Base-by-base conservation (phyloP, 1,139 yeast species). In the Hyphopichia pseudoburtonii region DNA sequence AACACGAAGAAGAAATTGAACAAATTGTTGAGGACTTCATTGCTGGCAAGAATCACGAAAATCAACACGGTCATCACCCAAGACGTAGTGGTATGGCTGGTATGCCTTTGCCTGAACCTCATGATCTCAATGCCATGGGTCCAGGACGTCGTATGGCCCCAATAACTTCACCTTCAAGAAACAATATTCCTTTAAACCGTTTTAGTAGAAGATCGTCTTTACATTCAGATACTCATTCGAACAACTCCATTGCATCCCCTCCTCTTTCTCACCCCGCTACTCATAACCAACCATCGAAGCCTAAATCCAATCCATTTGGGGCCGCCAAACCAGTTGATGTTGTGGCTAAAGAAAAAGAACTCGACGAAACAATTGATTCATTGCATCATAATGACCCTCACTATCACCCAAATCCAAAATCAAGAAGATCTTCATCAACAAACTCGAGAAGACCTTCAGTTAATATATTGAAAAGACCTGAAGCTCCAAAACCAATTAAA, bases 311-410 rank as follows among this genome's bases (percentile, higher is more conserved):
- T 42, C 76, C 77, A 1, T 71, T 71, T 49, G 76, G 76, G 1
- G 57, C 62, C 3, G 76, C 77, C 0, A 70, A 64, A 46, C 77
- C 77, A 3, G 76, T 72, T 39, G 66, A 73, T 62, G 50, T 66
- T 3, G 50, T 66, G 26, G 54, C 74, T 4, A 61, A 63, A 38
- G 68, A 62, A 47, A 64, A 63, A 28, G 76, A 70, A 46, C 64
- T 70, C 27, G 75, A 70, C 28, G 63, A 64, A 43, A 64, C 73
- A 48, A 58, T 82, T 42, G 54, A 47, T 12, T 47, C 43, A 17
- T 30, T 22, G 30, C 39, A 46, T 28, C 48, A 48, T 24, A 3
- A 10, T 10, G 11, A 37, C 50, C 12, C 44, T 47, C n/a, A n/a
- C n/a, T n/a, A 34, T 44, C 47, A 46, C 46, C 43, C 39, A 40